Percentiles rank a stretch among this genome's conserved stretches.
These are phyloP conservation scores for Sindora glabra DNA, from an alignment of 306 rosid genomes.

Conservation along the genomic window DNA sequence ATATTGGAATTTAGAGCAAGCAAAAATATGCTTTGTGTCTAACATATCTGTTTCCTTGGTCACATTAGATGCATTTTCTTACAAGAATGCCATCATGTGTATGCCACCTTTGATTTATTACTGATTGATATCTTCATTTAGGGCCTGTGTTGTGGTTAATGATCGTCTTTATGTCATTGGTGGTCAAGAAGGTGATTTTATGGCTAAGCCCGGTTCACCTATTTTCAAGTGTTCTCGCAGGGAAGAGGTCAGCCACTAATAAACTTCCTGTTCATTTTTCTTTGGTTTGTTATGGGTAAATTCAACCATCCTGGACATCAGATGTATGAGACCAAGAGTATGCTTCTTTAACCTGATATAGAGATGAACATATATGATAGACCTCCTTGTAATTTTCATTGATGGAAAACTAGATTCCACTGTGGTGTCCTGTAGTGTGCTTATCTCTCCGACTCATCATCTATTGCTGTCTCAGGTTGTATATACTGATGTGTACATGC, in stretches of 20 bases:
- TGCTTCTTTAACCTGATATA: background rate
- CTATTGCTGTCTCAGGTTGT: slow-evolving; percentile 58
- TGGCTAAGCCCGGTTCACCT: slow-evolving; percentile 96
- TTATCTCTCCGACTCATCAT: background rate
- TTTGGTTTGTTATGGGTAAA: background rate
- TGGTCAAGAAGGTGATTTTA: slow-evolving; percentile 99
- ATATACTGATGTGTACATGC: slow-evolving; percentile 68
- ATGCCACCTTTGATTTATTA: slow-evolving; percentile 3
- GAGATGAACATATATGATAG: background rate
- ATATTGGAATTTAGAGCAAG: background rate
- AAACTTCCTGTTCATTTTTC: background rate
- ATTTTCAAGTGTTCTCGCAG: slow-evolving; percentile 94
- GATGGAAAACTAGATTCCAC: background rate
- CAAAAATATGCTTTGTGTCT: background rate
- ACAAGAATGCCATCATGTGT: slow-evolving; percentile 9
- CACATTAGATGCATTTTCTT: slow-evolving; percentile 11
- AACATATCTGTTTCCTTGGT: background rate
- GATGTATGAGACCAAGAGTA: background rate
- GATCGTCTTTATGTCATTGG: slow-evolving; percentile 83
- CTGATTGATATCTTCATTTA: slow-evolving; percentile 16
- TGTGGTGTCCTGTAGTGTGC: background rate
- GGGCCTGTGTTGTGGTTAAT: slow-evolving; percentile 72
- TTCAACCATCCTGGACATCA: background rate
- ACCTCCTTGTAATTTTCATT: background rate
- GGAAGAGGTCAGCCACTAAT: slow-evolving; percentile 45